Evolutionary conservation across 1,284 basidiomycete species (phyloP).

Genomic region (Austroboletus olivaceoglutinosus): DNA sequence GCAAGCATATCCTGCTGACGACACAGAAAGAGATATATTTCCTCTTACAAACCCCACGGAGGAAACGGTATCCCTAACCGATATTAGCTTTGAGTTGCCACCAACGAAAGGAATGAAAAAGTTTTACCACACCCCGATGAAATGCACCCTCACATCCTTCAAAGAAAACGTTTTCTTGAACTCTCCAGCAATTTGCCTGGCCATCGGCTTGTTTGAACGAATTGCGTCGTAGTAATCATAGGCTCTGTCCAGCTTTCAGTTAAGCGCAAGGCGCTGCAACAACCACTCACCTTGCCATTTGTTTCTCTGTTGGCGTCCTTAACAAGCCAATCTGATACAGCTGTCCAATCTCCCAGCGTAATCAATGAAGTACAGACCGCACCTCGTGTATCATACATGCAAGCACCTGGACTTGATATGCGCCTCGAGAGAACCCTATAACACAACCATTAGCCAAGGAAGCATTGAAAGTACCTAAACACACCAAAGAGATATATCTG

Average conservation of each 20-base stretch:
- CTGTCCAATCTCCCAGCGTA: background rate
- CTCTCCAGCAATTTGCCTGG: constrained; percentile 13
- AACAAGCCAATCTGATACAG: background rate
- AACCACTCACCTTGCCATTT: background rate
- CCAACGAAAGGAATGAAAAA: background rate
- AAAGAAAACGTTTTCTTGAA: constrained; percentile 24
- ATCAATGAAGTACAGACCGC: background rate
- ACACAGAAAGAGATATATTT: constrained; percentile 21
- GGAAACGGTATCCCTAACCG: constrained; percentile 24
- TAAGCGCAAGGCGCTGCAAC: background rate
- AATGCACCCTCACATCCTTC: constrained; percentile 24
- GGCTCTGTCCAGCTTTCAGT: constrained; percentile 2
- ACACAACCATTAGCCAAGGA: no score
- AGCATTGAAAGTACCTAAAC: no score
- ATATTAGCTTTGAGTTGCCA: background rate
- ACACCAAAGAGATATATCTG: constrained; percentile 44
- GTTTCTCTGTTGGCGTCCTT: background rate
- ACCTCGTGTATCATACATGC: constrained; percentile 34
- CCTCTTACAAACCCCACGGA: constrained; percentile 30
- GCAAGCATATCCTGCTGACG: constrained; percentile 21
- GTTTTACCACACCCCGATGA: constrained; percentile 33
- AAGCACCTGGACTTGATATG: constrained; percentile 34
- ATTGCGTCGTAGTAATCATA: constrained; percentile 22
- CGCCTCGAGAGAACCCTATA: constrained; percentile 38
- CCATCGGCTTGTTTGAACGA: constrained; percentile 5